Evolutionary conservation across 2,329 filamentous ascomycete genomes (phyloP), one percentile per base, ranked within the genome.

Genomic region (Pyrenophora teres): DNA sequence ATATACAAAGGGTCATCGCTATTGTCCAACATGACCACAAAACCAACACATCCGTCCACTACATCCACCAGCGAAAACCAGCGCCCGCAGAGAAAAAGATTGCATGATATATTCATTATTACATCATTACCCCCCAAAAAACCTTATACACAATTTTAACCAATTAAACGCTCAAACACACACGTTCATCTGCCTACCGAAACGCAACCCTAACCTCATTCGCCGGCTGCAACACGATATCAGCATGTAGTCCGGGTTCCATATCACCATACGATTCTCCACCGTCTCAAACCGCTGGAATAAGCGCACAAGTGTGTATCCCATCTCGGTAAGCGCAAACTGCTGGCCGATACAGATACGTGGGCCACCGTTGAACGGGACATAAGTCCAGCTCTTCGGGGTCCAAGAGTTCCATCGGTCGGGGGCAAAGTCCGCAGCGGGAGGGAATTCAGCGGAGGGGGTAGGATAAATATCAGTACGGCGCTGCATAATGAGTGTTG

Each of bases 341-440:
- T 80, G 77, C 69, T 80, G 78, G 0, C 78, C 78, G 31, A 81
- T 76, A 51, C 78, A 81, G n/a, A 80, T 79, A 1, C 78, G 57
- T 3, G 78, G 77, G 0, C 78, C 77, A 3, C 77, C 78, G 42
- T 80, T 79, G 59, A 80, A 80, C 0, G 78, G 78, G 2, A 80
- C 70, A 40, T 73, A 80, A 1, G 76, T 77, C 79, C 79, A 83
- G 10, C 63, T 60, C 56, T 77, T 78, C 0, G 79, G 80, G 6
- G 74, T 78, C 79, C 79, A 81, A 0, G 54, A 56, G 21, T 51
- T 73, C 79, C 80, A 82, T 30, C 80, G 62, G 49, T 82, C 80
- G 0, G 80, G 80, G 4, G 73, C 72, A 48, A 80, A 82, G 5
- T 63, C 52, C 3, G 69, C 56, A 5, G 75, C 65, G 30, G 76